Percentiles rank a stretch among this genome's conserved stretches.
Evolutionary conservation across 768 basidiomycete genomes (phyloP).

Genomic region (Glaciozyma antarctica): DNA sequence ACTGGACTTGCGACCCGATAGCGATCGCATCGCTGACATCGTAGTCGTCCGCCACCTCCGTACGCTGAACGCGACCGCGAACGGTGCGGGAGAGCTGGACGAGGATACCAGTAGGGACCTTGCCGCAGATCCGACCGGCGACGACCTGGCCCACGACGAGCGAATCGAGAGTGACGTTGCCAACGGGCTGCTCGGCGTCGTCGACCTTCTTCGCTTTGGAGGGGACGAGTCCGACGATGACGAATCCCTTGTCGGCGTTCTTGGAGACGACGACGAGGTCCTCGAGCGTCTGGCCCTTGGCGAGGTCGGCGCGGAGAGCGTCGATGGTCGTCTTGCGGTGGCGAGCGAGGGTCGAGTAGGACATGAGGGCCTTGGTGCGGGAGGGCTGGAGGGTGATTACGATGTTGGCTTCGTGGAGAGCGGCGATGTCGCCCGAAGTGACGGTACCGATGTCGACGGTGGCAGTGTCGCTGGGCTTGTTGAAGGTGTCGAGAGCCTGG

Average conservation of each 20-base stretch:
- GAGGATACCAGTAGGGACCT: slow-evolving; percentile 60
- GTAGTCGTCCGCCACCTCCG: slow-evolving; percentile 73
- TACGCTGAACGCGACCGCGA: slow-evolving; percentile 67
- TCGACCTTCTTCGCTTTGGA: slow-evolving; percentile 33
- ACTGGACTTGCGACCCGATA: slow-evolving; percentile 57
- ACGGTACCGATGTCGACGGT: slow-evolving; percentile 51
- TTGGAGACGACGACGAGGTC: slow-evolving; percentile 82
- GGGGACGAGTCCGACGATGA: slow-evolving; percentile 62
- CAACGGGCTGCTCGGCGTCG: slow-evolving; percentile 38
- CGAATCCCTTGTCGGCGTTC: slow-evolving; percentile 72
- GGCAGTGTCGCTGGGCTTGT: slow-evolving; percentile 50
- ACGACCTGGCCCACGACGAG: slow-evolving; percentile 64
- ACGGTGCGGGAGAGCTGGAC: slow-evolving; percentile 63
- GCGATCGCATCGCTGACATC: slow-evolving; percentile 48
- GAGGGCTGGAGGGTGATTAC: slow-evolving; percentile 55
- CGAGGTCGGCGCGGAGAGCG: slow-evolving; percentile 56
- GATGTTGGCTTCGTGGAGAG: slow-evolving; percentile 76
- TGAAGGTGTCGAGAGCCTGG: slow-evolving; percentile 51
- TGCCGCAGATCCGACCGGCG: slow-evolving; percentile 66
- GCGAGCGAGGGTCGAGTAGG: slow-evolving; percentile 77
- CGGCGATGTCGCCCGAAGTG: slow-evolving; percentile 51
- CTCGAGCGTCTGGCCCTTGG: slow-evolving; percentile 59
- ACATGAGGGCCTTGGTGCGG: slow-evolving; percentile 59
- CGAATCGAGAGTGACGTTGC: slow-evolving; percentile 53
- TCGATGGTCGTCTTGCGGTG: slow-evolving; percentile 57